A percentile compares a stretch with the other conserved stretches of the same genome.
Evolutionary conservation across 1,139 yeast genomes (phyloP).

Genomic region (Kluyveromyces sp.): DNA sequence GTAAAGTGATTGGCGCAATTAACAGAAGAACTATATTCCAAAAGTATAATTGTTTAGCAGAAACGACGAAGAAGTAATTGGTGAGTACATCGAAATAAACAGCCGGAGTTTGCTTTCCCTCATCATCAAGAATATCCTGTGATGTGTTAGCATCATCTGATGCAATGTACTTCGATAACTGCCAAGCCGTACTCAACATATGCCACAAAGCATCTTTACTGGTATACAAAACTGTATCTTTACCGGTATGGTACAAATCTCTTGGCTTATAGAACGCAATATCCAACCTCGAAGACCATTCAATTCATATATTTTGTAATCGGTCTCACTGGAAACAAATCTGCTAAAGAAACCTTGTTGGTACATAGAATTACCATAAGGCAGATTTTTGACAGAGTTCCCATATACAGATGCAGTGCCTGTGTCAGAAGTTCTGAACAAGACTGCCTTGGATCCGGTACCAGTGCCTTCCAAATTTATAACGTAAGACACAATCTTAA

Average conservation of each 20-base stretch:
- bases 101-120: slow-evolving; percentile 37
- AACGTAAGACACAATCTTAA: slow-evolving; percentile 51
- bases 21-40: slow-evolving; percentile 45
- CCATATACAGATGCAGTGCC: slow-evolving; percentile 56
- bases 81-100: slow-evolving; percentile 60
- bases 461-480: slow-evolving; percentile 94
- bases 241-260: slow-evolving; percentile 69
- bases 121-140: slow-evolving; percentile 14
- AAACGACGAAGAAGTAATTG: slow-evolving; percentile 42
- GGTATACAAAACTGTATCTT: slow-evolving; percentile 62
- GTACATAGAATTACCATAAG: slow-evolving; percentile 70
- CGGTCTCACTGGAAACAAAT: slow-evolving; percentile 76
- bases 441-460: slow-evolving; percentile 79
- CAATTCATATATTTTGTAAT: slow-evolving; percentile 62
- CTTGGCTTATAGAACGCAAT: slow-evolving; percentile 71
- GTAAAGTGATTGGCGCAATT: slow-evolving; percentile 46
- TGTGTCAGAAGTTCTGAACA: slow-evolving; percentile 77
- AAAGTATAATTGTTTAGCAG: slow-evolving; percentile 40
- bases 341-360: slow-evolving; percentile 74
- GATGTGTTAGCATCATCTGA: slow-evolving; percentile 36
- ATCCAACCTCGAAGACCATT: slow-evolving; percentile 79
- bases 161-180: slow-evolving; percentile 42
- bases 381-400: slow-evolving; percentile 38
- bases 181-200: slow-evolving; percentile 68
- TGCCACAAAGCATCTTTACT: slow-evolving; percentile 63